These are phyloP conservation scores for Pterulicium gracile DNA, from an alignment of 1,284 basidiomycete species.

Conservation along the genomic window DNA sequence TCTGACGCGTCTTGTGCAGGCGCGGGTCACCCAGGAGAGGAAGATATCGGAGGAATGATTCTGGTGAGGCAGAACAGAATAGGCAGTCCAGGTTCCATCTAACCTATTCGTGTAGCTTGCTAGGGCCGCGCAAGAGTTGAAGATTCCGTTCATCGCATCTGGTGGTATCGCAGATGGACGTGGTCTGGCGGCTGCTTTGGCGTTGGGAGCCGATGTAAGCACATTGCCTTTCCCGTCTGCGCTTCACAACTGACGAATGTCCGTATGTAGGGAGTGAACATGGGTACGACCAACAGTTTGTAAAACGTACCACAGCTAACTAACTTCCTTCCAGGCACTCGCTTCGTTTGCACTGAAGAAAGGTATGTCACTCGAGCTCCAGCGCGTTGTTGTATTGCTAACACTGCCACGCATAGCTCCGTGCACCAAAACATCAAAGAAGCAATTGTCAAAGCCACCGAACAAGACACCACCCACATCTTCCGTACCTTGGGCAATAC, in stretches of 20 bases:
- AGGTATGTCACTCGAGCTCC: conserved; percentile 39
- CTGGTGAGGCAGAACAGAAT: conserved; percentile 45
- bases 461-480: conserved; percentile 81
- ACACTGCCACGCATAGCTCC: conserved; percentile 7
- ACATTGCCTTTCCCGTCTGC: conserved; percentile 1
- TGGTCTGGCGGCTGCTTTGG: conserved; percentile 74
- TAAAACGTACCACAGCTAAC: no score
- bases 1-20: conserved; percentile 28
- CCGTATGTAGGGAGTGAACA: conserved; percentile 60
- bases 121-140: conserved; percentile 77
- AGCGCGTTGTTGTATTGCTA: no score
- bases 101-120: conserved; percentile 48
- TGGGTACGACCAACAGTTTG: conserved; percentile 53
- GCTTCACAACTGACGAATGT: neutral
- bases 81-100: neutral
- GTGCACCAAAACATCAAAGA: conserved; percentile 82
- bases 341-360: conserved; percentile 79
- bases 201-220: conserved; percentile 74
- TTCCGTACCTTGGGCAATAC: conserved; percentile 85
- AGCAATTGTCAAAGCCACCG: conserved; percentile 74
- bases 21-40: conserved; percentile 91
- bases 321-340: conserved; percentile 41
- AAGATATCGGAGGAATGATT: conserved; percentile 88
- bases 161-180: conserved; percentile 79
- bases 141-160: conserved; percentile 82